These are phyloP conservation scores for Sphaerosporella brunnea DNA, from an alignment of 495 filamentous ascomycete species.

Conservation along the genomic window DNA sequence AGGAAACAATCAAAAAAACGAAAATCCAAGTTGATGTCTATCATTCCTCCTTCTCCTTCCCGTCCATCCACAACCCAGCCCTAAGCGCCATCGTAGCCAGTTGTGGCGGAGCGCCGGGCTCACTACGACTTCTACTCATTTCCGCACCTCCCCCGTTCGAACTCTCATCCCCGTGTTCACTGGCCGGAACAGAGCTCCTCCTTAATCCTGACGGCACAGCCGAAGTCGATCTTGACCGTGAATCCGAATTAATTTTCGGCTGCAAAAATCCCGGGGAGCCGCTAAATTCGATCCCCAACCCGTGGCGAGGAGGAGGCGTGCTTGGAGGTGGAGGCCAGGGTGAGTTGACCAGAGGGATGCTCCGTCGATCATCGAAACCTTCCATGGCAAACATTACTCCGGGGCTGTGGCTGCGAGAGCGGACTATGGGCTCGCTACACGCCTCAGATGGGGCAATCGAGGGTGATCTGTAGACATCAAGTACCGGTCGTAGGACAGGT, in stretches of 20 bases:
- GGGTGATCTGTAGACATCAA: constrained; percentile 13
- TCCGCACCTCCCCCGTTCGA: too few species aligned
- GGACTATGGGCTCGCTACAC: constrained; percentile 11
- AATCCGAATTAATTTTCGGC: neutral
- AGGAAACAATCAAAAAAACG: neutral
- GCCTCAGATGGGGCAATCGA: constrained; percentile 18
- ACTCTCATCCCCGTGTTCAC: neutral
- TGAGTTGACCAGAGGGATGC: neutral
- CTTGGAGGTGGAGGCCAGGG: too few species aligned
- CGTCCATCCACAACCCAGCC: neutral
- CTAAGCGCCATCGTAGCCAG: neutral
- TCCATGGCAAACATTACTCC: constrained; percentile 4
- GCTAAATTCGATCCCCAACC: neutral
- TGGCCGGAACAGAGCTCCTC: constrained; percentile 3
- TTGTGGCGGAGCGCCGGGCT: neutral
- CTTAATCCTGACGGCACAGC: too few species aligned
- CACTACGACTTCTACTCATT: constrained; percentile 1
- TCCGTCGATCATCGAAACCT: neutral
- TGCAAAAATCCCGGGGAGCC: neutral
- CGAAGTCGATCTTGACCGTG: neutral
- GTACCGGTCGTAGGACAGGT: constrained; percentile 15
- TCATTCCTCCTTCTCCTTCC: neutral
- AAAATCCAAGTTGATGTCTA: neutral
- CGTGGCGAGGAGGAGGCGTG: neutral
- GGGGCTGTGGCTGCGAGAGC: constrained; percentile 6